Evolutionary conservation across 768 basidiomycete genomes (phyloP).

Genomic region (Termitomyces eurrhizus): DNA sequence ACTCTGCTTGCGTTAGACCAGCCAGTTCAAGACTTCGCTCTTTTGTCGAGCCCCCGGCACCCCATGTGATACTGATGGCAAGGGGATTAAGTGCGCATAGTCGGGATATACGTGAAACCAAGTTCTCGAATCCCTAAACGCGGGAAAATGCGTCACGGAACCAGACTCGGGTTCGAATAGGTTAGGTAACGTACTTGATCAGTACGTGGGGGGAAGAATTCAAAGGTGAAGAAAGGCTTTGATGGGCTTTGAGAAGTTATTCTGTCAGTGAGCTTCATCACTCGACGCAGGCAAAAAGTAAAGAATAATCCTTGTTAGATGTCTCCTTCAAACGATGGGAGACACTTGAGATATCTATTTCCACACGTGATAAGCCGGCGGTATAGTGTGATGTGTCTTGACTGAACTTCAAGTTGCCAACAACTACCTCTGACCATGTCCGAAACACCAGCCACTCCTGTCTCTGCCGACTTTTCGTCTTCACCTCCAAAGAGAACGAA

Average conservation of each 20-base stretch:
- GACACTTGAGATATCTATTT: slow-evolving; percentile 7
- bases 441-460: slow-evolving; percentile 58
- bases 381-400: slow-evolving; percentile 11
- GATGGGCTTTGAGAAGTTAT: slow-evolving; percentile 41
- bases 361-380: slow-evolving; percentile 14
- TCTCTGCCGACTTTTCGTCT: slow-evolving; percentile 80
- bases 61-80: slow-evolving; percentile 95
- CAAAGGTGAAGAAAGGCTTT: slow-evolving; percentile 87
- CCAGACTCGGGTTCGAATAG: background rate
- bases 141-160: slow-evolving; percentile 1
- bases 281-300: background rate
- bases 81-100: slow-evolving; percentile 74
- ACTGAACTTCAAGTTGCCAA: slow-evolving; percentile 5
- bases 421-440: slow-evolving; percentile 25
- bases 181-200: slow-evolving; percentile 54
- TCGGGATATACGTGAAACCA: slow-evolving; percentile 82
- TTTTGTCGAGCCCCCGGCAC: slow-evolving; percentile 90
- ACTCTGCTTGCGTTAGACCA: slow-evolving; percentile 63
- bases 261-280: slow-evolving; percentile 75
- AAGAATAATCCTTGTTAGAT: background rate
- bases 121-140: slow-evolving; percentile 82
- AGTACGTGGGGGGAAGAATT: slow-evolving; percentile 96
- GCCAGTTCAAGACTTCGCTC: slow-evolving; percentile 88
- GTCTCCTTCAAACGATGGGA: background rate
- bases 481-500: slow-evolving; percentile 93